phyloP scores from a whole-genome alignment of 441 rosid species.

The Erodium trifolium region DNA sequence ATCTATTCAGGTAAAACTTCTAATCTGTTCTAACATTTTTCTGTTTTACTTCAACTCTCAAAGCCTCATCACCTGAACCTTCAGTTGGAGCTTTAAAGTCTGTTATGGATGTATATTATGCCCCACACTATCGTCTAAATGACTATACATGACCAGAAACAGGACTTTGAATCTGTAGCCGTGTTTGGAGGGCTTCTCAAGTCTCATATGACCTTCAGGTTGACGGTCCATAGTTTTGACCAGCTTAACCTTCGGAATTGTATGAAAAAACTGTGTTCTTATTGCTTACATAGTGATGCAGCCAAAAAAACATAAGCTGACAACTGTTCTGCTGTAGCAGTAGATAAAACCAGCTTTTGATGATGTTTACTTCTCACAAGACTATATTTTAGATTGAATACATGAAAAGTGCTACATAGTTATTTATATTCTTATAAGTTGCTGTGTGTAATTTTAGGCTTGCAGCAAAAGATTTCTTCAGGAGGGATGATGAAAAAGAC shows the following conservation, averaged over 20 bases:
- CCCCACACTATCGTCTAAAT: neutral
- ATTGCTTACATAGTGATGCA: neutral
- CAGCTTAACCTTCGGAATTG: neutral
- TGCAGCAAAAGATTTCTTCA: conserved; percentile 60
- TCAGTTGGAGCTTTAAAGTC: neutral
- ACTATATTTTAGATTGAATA: conserved; percentile 1
- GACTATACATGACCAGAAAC: neutral
- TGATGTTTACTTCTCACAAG: neutral
- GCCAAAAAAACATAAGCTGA: neutral
- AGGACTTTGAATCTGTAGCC: neutral
- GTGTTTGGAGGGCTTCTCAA: neutral
- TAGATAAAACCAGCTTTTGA: neutral
- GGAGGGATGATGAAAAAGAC: conserved; percentile 55
- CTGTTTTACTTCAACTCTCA: neutral
- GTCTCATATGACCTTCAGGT: neutral
- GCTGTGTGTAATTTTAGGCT: conserved; percentile 38
- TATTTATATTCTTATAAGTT: neutral
- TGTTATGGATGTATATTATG: neutral
- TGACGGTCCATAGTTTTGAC: neutral
- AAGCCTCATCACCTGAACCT: neutral
- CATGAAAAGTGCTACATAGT: neutral
- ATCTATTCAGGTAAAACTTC: conserved; percentile 51
- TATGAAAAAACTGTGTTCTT: neutral
- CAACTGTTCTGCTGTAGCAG: neutral
- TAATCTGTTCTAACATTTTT: neutral